These are phyloP conservation scores for Penicillium egyptiacum DNA, from an alignment of 495 filamentous ascomycete species.

Conservation along the genomic window DNA sequence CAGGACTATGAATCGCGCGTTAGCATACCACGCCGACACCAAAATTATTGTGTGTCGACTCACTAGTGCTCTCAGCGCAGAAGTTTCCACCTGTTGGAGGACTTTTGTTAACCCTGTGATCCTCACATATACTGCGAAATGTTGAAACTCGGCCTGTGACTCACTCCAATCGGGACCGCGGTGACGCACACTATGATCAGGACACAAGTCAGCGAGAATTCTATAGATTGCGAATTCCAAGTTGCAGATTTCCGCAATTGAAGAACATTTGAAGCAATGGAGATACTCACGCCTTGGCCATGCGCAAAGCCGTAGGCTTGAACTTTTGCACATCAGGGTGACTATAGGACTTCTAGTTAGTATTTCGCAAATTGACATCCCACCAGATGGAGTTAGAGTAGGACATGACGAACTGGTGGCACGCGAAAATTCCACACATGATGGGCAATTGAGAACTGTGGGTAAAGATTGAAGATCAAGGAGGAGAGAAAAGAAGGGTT, in stretches of 20 bases:
- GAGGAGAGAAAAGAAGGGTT: constrained; percentile 13
- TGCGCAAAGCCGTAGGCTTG: constrained; percentile 92
- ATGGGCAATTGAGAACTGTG: constrained; percentile 33
- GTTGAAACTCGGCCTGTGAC: constrained; percentile 39
- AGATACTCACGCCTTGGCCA: constrained; percentile 86
- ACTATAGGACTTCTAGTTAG: constrained; percentile 47
- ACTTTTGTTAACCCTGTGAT: constrained; percentile 17
- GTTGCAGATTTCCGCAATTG: constrained; percentile 10
- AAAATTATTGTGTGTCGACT: constrained; percentile 30
- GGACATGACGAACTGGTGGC: constrained; percentile 68
- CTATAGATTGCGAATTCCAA: constrained; percentile 38
- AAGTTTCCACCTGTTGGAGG: constrained; percentile 74
- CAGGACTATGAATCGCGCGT: constrained; percentile 65
- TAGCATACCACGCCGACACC: constrained; percentile 12
- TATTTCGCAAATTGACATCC: constrained; percentile 8
- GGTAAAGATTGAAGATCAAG: constrained; percentile 16
- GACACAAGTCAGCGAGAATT: constrained; percentile 28
- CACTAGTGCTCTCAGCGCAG: constrained; percentile 85
- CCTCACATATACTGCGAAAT: constrained; percentile 2
- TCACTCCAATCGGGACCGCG: constrained; percentile 99
- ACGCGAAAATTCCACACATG: constrained; percentile 89
- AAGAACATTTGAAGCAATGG: constrained; percentile 17
- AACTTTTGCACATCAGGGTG: constrained; percentile 95
- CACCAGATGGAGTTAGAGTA: constrained; percentile 12
- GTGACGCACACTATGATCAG: constrained; percentile 72